Evolutionary conservation across 2,329 filamentous ascomycete species (phyloP), one percentile per base, ranked within the genome.

Genomic region (Diaporthe humulicola): DNA sequence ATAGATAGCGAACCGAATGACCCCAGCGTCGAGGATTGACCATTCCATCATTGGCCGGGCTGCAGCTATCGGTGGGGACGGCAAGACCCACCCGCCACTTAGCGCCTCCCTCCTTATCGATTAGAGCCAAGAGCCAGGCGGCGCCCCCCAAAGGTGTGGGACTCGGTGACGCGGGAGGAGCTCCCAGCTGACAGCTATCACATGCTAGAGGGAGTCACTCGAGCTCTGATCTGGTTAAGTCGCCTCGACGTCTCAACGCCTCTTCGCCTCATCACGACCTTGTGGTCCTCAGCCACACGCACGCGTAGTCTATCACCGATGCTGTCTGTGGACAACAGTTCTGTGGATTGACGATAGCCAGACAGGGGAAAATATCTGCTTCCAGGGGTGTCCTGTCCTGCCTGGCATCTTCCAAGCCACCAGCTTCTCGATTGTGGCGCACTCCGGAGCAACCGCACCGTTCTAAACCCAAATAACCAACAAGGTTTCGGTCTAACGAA

Each of bases 61-160:
- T 28, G 52, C 42, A 40, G 15, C 22, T 30, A 9, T 38, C 33
- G 40, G 30, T 48, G 56, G 56, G 22, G 30, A 64, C 30, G 17
- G 45, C 30, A 50, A 30, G 56, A 58, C 40, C 54, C 72, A 42
- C 70, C 38, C 57, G 36, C 45, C 45, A 40, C 48, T 61, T 70
- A 73, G 73, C 42, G 70, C 33, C 54, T 9, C 15, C 48, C 19
- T 19, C 15, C 54, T 75, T 75, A 75, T 75, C 74, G 74, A 75
- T 75, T 70, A 73, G 28, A 50, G 19, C 61, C 61, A 67, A 28
- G 14, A 19, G 57, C 57, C 54, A 17, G 22, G 54, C 48, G 30
- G 54, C 33, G 54, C 54, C 54, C 22, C n/a, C 40, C 56, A 19
- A 40, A 30, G 42, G 25, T 36, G 64, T 28, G 64, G 56, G 61